A percentile compares a stretch with the other conserved stretches of the same genome.
Evolutionary conservation across 2,329 filamentous ascomycete genomes (phyloP).

Genomic region (Aspergillus sp.): DNA sequence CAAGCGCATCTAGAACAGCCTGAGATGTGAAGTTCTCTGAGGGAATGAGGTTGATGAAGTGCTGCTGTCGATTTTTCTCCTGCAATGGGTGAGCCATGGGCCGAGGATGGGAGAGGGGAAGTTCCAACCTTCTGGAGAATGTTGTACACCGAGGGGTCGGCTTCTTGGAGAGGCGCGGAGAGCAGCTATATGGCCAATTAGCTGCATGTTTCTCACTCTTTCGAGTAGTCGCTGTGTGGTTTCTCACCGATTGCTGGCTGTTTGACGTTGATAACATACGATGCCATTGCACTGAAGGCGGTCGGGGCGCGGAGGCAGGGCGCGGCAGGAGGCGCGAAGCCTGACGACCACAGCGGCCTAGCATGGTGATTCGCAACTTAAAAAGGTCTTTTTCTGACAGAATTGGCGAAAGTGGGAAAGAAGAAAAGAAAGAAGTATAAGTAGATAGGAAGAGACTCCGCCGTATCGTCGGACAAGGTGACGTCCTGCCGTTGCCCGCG

Average conservation of each 20-base stretch:
- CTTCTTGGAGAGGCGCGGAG: constrained; percentile 73
- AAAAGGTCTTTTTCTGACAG: constrained; percentile 23
- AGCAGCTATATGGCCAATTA: constrained; percentile 62
- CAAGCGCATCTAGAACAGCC: constrained; percentile 85
- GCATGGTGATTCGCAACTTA: constrained; percentile 23
- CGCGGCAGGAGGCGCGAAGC: constrained; percentile 33
- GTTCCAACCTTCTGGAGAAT: constrained; percentile 81
- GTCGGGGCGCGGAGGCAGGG: constrained; percentile 23
- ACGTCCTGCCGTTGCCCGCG: constrained; percentile 35
- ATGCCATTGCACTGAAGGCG: constrained; percentile 27
- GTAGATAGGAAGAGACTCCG: constrained; percentile 19
- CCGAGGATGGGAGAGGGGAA: neutral
- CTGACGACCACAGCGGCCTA: constrained; percentile 38
- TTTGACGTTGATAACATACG: constrained; percentile 41
- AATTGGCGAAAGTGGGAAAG: constrained; percentile 10
- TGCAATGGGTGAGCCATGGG: constrained; percentile 39
- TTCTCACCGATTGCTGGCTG: constrained; percentile 41
- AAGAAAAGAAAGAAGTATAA: constrained; percentile 12
- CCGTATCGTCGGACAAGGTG: constrained; percentile 20
- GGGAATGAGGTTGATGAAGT: constrained; percentile 96
- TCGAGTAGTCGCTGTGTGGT: neutral
- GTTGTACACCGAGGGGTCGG: constrained; percentile 81
- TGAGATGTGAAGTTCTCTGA: constrained; percentile 96
- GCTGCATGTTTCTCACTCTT: neutral
- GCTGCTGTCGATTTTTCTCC: constrained; percentile 95